Evolutionary conservation across 495 filamentous ascomycete species (phyloP), one percentile per base, ranked within the genome.

Genomic region (Tuber brumale): DNA sequence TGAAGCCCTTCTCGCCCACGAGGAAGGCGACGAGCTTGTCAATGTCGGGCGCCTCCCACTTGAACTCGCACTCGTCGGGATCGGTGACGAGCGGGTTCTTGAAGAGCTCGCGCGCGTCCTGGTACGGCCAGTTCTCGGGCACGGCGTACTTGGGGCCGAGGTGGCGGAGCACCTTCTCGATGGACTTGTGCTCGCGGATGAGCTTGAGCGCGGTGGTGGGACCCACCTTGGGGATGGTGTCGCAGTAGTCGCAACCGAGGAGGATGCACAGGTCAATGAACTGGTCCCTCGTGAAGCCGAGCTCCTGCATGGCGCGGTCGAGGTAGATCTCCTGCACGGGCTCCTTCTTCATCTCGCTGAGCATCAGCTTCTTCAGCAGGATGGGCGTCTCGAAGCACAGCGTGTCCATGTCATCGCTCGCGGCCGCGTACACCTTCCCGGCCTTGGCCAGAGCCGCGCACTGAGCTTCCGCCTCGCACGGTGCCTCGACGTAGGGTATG

Each of bases 331-430:
- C 95, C 80, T 94, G 95, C 76, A 99, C 97, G 1, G 95, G 95
- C 83, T 97, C 94, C 86, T 98, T 98, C 76, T 94, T 88, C 85
- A 97, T 94, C 85, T 99, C 95, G 83, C 92, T 94, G 84, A 97
- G 97, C 14, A 96, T 99, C 70, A 99, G 88, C 83, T 99, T 94
- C 39, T 96, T 88, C 72, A 99, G 86, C 39, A 99, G 86, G 77
- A 99, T 93, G 0, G 95, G 95, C 19, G 94, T 87, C 76, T 97
- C 89, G 83, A 98, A 99, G 83, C 95, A 97, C 27, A 99, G 86
- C 0, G 95, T 99, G 82, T 99, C 95, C 95, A 99, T 99, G 86
- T 99, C 95, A 86, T 99, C 95, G 66, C 91, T 95, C 1, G 95
- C 95, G 41, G 95, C 95, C 23, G 94, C 95, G 79, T 95, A 99